Base-by-base conservation (phyloP, 2,329 filamentous ascomycete species). In the Penicillium janthinellum region DNA sequence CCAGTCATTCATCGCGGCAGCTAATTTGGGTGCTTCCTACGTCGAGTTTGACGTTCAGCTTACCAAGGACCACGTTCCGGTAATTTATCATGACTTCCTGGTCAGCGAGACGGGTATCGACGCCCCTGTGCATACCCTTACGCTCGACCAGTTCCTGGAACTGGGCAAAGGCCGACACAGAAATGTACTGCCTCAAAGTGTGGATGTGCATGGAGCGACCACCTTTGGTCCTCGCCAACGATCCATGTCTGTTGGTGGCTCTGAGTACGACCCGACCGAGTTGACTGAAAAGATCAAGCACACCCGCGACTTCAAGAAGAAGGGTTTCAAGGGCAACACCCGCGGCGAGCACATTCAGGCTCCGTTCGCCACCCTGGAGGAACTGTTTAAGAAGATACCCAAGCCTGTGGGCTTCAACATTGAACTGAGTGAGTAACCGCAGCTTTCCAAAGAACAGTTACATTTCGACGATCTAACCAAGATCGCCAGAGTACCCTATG, bases 81-180 rank as follows among this genome's bases (percentile, higher is more conserved):
- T 99, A 65, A 96, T 99, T 70, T 99, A 99, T 73, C 95, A 99
- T 73, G 95, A 99, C 75, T 99, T 99, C 71, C 83, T 98, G 14
- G 95, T 99, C 74, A 96, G 92, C 72, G 95, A 99, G 78, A 98
- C 95, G 0, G 95, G 96, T 10, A 95, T 97, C 56, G 95, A 99
- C 72, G 95, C 95, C 0, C 95, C 95, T 0, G 94, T 99, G 1
- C 95, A 99, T 73, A 96, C 92, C 0, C 81, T 99, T 64, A 99
- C 95, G 0, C 80, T 98, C 4, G 94, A 99, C 71, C 95, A 80
- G 63, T 98, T 98, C 72, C 83, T 98, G 20, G 92, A 96, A 73
- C 88, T 96, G 68, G 93, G 92, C 66, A 63, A 66, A 25, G 63
- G 66, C 39, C 60, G 78, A 87, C 70, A 82, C 79, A 63, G 73